Evolutionary conservation across 768 basidiomycete species (phyloP).

Genomic region (Suillus occidentalis): DNA sequence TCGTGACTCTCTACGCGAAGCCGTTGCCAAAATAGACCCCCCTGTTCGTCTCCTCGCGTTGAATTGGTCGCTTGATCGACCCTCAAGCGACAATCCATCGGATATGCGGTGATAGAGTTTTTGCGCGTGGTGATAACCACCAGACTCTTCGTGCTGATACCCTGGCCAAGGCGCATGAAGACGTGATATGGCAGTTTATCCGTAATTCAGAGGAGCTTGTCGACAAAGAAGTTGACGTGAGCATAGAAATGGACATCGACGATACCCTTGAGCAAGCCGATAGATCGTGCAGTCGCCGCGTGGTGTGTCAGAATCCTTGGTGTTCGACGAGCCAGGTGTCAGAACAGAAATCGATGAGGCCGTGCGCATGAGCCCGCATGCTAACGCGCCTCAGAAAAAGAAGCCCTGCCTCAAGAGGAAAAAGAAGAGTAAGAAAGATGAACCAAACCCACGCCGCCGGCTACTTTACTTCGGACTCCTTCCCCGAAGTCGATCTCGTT

Average conservation of each 20-base stretch:
- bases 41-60: conserved; percentile 18
- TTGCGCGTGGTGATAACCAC: conserved; percentile 78
- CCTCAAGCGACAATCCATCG: conserved; percentile 51
- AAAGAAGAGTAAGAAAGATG: neutral
- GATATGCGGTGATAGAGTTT: conserved; percentile 75
- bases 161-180: conserved; percentile 61
- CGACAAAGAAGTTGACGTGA: conserved; percentile 61
- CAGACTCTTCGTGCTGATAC: conserved; percentile 71
- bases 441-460: neutral
- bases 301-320: neutral
- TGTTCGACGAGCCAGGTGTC: neutral
- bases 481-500: neutral
- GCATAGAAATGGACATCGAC: conserved; percentile 64
- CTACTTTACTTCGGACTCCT: neutral
- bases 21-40: conserved; percentile 41
- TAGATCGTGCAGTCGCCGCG: neutral
- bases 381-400: neutral
- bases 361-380: neutral
- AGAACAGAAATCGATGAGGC: neutral
- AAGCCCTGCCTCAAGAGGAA: neutral
- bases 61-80: neutral
- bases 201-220: conserved; percentile 59
- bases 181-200: conserved; percentile 82
- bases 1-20: conserved; percentile 65
- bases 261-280: conserved; percentile 31